Base-by-base conservation (phyloP, 805 yeast species). In the Isabelozyma pseudorhagii region DNA sequence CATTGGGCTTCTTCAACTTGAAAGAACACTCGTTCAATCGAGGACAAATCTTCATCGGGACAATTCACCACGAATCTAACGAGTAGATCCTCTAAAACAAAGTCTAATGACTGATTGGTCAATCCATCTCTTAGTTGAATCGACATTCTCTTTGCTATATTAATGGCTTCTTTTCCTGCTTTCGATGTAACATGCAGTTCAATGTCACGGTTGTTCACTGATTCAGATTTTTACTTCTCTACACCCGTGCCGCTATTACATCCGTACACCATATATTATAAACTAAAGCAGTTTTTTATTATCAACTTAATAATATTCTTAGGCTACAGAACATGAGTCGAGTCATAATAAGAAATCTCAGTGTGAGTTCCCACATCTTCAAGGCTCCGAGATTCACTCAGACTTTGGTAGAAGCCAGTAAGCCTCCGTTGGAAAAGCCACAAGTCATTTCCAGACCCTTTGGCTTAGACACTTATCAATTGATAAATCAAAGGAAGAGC, bases 1-100 rank as follows among this genome's bases (percentile, higher is more conserved):
- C 99, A 94, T 58, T 91, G 97, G 2, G 99, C 99, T 67, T 94
- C 98, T 73, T 94, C 99, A 40, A 94, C 85, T 64, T 92, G 96
- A 71, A 94, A 94, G 61, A 91, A 81, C 25, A 92, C 87, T 62
- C 99, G 78, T 52, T 71, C 93, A 28, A 84, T 79, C 13, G 92
- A 80, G 34, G 94, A 82, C 46, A 93, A 71, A 66, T 94, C 99
- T 61, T 93, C 97, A 4, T 83, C 81, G 8, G 99, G 98, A 46
- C 92, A 88, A 73, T 94, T 94, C 50, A 92, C 81, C 45, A 96
- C 84, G 62, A 94, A 94, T 54, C 99, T 76, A 46, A 89, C 98
- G 14, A 90, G 76, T 36, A 94, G 74, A 64, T 94, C 99, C 63
- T 89, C 97, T 36, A 90, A 71, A 0, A 84, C 87, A 57, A 85